Percentiles rank a stretch among this genome's conserved stretches.
Conservation (phyloP, 2,329 filamentous ascomycete genomes). For the Phialophora macrospora region DNA sequence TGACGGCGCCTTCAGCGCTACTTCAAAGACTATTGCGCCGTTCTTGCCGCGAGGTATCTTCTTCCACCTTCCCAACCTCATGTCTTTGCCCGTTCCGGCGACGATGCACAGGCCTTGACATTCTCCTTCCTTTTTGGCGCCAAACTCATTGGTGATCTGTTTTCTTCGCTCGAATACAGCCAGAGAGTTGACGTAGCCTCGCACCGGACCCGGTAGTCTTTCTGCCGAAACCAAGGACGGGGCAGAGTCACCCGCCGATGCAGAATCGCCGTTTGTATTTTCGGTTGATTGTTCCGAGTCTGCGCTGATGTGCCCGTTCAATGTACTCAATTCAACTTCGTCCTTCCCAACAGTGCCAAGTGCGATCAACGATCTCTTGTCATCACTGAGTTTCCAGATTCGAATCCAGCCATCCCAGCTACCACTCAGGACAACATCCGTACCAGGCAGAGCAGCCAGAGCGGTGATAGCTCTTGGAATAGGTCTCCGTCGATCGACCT, state of each 20-base stretch:
- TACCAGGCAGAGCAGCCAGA: constrained; percentile 82
- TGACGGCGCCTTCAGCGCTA: constrained; percentile 56
- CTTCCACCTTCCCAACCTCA: constrained; percentile 83
- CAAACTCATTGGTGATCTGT: constrained; percentile 61
- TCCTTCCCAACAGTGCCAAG: constrained; percentile 68
- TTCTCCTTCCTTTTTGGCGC: constrained; percentile 50
- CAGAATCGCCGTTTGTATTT: constrained; percentile 27
- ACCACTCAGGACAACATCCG: constrained; percentile 85
- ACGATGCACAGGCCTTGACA: constrained; percentile 74
- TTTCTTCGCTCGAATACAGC: constrained; percentile 84
- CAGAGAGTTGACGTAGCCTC: constrained; percentile 85
- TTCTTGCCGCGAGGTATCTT: constrained; percentile 68
- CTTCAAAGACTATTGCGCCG: constrained; percentile 85
- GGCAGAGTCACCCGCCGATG: constrained; percentile 68
- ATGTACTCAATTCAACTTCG: constrained; percentile 24
- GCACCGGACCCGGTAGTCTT: constrained; percentile 33
- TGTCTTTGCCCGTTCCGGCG: constrained; percentile 84
- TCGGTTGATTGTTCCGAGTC: constrained; percentile 9
- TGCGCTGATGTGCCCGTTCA: constrained; percentile 20
- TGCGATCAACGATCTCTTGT: constrained; percentile 77
- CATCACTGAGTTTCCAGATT: constrained; percentile 81
- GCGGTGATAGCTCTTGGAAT: constrained; percentile 89
- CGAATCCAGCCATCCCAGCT: constrained; percentile 92
- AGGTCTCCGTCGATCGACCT: constrained; percentile 62
- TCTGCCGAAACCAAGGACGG: constrained; percentile 47